Evolutionary conservation across 2,329 filamentous ascomycete genomes (phyloP).

Genomic region (Domatiomyces globalis): DNA sequence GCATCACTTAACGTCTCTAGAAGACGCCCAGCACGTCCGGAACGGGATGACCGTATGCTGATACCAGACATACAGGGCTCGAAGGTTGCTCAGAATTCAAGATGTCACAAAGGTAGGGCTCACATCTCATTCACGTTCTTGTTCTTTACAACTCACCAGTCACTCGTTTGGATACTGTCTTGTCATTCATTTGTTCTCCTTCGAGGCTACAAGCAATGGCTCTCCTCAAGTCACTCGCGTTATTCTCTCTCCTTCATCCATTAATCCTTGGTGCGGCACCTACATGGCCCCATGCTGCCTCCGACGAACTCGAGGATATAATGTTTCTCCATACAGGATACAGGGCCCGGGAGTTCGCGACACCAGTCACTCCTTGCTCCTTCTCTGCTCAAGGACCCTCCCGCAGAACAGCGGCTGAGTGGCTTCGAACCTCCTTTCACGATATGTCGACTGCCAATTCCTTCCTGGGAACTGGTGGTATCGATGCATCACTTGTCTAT

Average conservation of each 20-base stretch:
- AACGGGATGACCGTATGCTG: background rate
- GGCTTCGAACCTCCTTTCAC: slow-evolving; percentile 25
- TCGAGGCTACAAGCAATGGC: background rate
- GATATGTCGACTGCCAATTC: slow-evolving; percentile 23
- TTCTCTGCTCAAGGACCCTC: slow-evolving; percentile 1
- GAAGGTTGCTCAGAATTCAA: too few species aligned
- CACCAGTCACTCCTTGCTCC: slow-evolving; percentile 42
- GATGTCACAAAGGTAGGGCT: background rate
- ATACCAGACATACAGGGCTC: background rate
- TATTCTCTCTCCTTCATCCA: background rate
- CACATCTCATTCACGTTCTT: background rate
- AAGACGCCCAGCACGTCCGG: background rate
- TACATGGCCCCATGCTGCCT: slow-evolving; percentile 43
- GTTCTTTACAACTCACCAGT: background rate
- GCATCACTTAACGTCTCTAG: background rate
- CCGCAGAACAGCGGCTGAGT: slow-evolving; percentile 17
- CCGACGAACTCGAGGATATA: slow-evolving; percentile 50
- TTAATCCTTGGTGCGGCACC: slow-evolving; percentile 19
- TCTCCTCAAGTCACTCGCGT: background rate
- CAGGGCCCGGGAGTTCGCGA: slow-evolving; percentile 41
- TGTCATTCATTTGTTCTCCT: background rate
- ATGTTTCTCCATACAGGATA: slow-evolving; percentile 46
- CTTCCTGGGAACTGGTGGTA: slow-evolving; percentile 20
- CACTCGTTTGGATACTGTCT: background rate
- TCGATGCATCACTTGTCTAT: slow-evolving; percentile 25